Evolutionary conservation across 495 filamentous ascomycete species (phyloP).

Genomic region (Neurospora intermedia): DNA sequence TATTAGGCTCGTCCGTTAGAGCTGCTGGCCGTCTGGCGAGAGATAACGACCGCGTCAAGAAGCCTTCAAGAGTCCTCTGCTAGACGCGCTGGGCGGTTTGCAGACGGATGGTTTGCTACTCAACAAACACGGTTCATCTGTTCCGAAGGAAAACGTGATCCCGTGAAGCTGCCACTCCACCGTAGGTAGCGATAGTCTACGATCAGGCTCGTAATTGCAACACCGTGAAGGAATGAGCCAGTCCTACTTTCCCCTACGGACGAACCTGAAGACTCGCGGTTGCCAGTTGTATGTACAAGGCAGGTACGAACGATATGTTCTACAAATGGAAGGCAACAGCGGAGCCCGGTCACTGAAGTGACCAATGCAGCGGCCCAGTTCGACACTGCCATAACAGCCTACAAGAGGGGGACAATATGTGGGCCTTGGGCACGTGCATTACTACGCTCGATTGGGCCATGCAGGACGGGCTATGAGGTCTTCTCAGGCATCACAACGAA

Average conservation of each 20-base stretch:
- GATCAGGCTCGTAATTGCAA: background rate
- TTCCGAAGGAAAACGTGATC: background rate
- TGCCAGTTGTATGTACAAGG: background rate
- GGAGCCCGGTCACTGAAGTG: background rate
- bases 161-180: background rate
- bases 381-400: background rate
- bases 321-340: background rate
- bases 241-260: background rate
- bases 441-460: background rate
- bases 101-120: background rate
- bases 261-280: background rate
- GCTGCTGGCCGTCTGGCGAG: background rate
- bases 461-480: too few relatives aligned
- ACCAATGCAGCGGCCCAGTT: background rate
- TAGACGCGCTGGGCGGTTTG: background rate
- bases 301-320: background rate
- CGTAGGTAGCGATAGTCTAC: background rate
- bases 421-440: background rate
- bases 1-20: background rate
- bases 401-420: background rate
- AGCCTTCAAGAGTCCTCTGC: background rate
- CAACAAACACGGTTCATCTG: background rate
- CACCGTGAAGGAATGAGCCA: background rate
- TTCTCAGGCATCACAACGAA: background rate
- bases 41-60: background rate